These are phyloP conservation scores for Syzygium oleosum DNA, from an alignment of 345 rosid genomes.

Conservation along the genomic window DNA sequence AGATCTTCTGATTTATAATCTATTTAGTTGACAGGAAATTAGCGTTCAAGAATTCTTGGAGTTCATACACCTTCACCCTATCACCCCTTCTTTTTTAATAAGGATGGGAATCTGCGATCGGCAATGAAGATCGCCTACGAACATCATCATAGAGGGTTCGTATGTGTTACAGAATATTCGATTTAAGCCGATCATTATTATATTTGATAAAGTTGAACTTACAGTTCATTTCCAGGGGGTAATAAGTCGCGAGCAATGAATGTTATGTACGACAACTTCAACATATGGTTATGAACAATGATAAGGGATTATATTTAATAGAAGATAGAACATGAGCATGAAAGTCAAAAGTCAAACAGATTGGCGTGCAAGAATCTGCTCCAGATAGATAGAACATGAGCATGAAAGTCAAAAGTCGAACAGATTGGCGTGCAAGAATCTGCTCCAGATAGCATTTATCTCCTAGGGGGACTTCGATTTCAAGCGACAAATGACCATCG, in stretches of 20 bases:
- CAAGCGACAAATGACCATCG: background rate
- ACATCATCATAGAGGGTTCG: background rate
- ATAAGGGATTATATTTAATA: background rate
- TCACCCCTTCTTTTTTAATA: background rate
- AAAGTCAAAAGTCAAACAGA: background rate
- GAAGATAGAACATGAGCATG: background rate
- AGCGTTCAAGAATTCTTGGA: background rate
- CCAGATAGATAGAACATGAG: background rate
- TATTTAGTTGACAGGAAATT: background rate
- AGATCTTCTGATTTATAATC: background rate
- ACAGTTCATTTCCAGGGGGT: background rate
- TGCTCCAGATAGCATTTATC: background rate
- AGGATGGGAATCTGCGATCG: background rate
- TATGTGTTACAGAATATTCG: background rate
- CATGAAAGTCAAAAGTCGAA: background rate
- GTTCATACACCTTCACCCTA: background rate
- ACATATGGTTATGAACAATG: background rate
- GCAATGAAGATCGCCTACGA: background rate
- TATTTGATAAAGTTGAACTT: background rate
- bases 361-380: background rate
- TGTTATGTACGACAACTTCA: background rate
- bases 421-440: background rate
- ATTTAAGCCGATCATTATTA: background rate
- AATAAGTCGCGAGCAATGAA: background rate
- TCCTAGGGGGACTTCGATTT: background rate